Conservation (phyloP, 2,329 filamentous ascomycete species). For the Grosmannia serpens region DNA sequence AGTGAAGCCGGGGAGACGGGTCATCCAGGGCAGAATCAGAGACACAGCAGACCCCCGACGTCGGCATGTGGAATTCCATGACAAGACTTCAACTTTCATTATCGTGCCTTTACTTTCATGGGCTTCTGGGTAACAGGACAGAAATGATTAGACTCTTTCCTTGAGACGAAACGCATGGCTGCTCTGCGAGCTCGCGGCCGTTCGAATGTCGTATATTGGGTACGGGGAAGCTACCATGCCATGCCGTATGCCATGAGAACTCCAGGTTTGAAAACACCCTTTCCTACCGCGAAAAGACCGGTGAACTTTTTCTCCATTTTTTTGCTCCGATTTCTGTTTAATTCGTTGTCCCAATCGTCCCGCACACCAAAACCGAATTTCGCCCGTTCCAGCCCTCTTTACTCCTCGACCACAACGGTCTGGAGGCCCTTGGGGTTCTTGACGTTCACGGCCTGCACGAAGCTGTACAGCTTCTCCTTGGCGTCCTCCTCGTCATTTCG, state of each 20-base stretch:
- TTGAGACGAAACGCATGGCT: background rate
- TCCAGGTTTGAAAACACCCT: constrained; percentile 27
- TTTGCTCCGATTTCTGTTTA: constrained; percentile 17
- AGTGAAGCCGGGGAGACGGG: background rate
- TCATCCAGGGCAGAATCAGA: background rate
- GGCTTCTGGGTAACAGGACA: background rate
- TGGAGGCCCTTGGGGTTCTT: constrained; percentile 98
- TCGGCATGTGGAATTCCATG: background rate
- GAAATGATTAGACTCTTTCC: background rate
- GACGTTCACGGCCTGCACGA: constrained; percentile 98
- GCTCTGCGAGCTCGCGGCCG: background rate
- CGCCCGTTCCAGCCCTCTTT: constrained; percentile 21
- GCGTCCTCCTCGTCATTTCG: constrained; percentile 99
- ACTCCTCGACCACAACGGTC: constrained; percentile 76
- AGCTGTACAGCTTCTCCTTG: constrained; percentile 99
- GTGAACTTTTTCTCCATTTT: constrained; percentile 1
- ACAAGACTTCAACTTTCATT: background rate
- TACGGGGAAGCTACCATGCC: constrained; percentile 27
- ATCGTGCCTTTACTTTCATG: background rate
- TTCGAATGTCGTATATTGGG: constrained; percentile 7
- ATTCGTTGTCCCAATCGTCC: constrained; percentile 11
- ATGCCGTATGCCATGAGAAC: constrained; percentile 26
- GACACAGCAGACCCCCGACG: background rate
- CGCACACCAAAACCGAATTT: background rate
- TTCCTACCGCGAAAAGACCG: constrained; percentile 1